phyloP scores from a whole-genome alignment of 371 early-diverging fungal genomes.

The Entomophthora muscae region DNA sequence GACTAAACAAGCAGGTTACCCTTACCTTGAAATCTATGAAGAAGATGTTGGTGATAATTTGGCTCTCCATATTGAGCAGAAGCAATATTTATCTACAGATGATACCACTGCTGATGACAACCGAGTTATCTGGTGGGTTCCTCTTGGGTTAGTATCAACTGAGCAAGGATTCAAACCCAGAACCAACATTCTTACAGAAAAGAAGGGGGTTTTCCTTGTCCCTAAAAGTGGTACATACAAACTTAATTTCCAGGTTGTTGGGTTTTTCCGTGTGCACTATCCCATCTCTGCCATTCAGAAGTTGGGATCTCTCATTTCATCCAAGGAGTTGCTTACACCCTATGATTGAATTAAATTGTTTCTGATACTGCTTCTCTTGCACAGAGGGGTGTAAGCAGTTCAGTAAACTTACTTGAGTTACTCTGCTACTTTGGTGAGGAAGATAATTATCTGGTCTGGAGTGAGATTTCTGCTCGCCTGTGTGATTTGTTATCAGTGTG shows the following conservation, averaged over 20 bases:
- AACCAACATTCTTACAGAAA: constrained; percentile 16
- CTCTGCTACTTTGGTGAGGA: constrained; percentile 37
- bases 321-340: constrained; percentile 17
- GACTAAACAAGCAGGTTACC: constrained; percentile 71
- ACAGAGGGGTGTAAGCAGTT: constrained; percentile 30
- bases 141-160: constrained; percentile 25
- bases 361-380: constrained; percentile 43
- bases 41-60: no score
- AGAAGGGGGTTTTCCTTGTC: constrained; percentile 14
- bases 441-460: constrained; percentile 45
- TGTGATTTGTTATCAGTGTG: constrained; percentile 19
- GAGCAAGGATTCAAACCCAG: constrained; percentile 12
- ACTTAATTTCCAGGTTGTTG: constrained; percentile 36
- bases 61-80: constrained; percentile 17
- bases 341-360: constrained; percentile 38
- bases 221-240: constrained; percentile 20
- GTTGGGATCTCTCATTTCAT: constrained; percentile 22
- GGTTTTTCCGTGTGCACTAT: constrained; percentile 48
- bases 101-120: constrained; percentile 44
- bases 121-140: constrained; percentile 58
- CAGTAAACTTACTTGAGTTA: constrained; percentile 33
- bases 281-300: constrained; percentile 19
- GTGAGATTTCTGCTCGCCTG: constrained; percentile 24
- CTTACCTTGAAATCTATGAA: constrained; percentile 46
- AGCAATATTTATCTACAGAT: constrained; percentile 23